Base-by-base conservation (phyloP, 2,329 filamentous ascomycete species). In the Fusarium globosum region DNA sequence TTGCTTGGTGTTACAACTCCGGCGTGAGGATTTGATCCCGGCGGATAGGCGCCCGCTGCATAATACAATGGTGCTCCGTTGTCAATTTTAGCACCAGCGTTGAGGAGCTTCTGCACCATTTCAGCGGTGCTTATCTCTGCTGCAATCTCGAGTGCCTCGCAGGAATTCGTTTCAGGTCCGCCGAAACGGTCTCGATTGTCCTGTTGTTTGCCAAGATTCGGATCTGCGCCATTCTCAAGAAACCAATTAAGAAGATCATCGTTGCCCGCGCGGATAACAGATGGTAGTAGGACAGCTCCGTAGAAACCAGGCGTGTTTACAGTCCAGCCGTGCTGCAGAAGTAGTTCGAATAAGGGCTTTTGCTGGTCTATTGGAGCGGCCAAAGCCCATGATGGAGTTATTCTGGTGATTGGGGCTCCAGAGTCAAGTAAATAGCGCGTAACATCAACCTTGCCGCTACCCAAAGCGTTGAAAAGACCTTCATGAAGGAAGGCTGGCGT, bases 61-160 rank as follows among this genome's bases (percentile, higher is more conserved):
- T 35, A 58, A 42, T 76, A 68, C 14, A 77, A 30, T 11, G 75
- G 74, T 13, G 73, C 43, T 3, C 71, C 71, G 6, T 77, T 76
- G 0, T 39, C 14, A 4, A 74, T 58, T 16, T 59, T 38, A 1
- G 75, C 75, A 12, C 75, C 68, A 7, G 71, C 68, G 18, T 41
- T 35, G 7, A 77, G 64, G 1, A 77, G 71, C 28, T 67, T 76
- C 26, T 43, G 59, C 4, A 74, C 71, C 0, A 60, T 38, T 15
- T 73, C 64, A 1, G n/a, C 49, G 21, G 41, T 69, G 20, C 73
- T 48, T 2, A 33, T 16, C 0, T 38, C 20, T 9, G 75, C 64
- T 14, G 75, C 73, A 10, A 14, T 14, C 35, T 76, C 63, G 2
- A 77, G 74, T 0, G 71, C 64, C 2, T 33, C 23, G 45, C 72